A percentile compares a stretch with the other conserved stretches of the same genome.
These are phyloP conservation scores for Fusarium camptoceras DNA, from an alignment of 2,329 filamentous ascomycete genomes.

Conservation along the genomic window DNA sequence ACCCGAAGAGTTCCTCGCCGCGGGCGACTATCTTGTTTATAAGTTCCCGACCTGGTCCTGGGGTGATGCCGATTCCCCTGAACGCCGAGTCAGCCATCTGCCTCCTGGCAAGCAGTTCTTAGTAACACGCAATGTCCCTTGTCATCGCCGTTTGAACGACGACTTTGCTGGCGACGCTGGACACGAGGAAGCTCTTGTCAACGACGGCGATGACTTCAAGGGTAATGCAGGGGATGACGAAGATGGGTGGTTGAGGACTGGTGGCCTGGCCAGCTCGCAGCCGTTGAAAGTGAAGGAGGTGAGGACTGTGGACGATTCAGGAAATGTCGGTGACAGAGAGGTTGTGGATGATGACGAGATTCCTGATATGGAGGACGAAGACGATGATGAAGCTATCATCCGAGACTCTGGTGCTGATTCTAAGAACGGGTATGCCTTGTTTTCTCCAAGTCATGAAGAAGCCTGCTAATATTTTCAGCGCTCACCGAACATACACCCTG, in stretches of 20 bases:
- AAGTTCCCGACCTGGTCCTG: slow-evolving; percentile 99
- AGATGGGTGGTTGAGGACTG: slow-evolving; percentile 92
- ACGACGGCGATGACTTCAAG: slow-evolving; percentile 76
- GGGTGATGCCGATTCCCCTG: slow-evolving; percentile 86
- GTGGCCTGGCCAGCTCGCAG: slow-evolving; percentile 79
- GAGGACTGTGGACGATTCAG: slow-evolving; percentile 87
- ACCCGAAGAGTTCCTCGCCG: slow-evolving; percentile 94
- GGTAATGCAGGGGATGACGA: slow-evolving; percentile 68
- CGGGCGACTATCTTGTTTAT: slow-evolving; percentile 97
- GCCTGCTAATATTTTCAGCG: slow-evolving; percentile 61
- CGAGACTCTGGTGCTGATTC: slow-evolving; percentile 70
- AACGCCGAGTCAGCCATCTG: slow-evolving; percentile 82
- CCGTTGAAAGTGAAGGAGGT: slow-evolving; percentile 84
- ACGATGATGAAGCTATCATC: slow-evolving; percentile 97
- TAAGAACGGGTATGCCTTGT: slow-evolving; percentile 57
- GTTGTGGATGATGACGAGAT: slow-evolving; percentile 83
- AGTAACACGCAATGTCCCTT: slow-evolving; percentile 93
- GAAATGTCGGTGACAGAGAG: slow-evolving; percentile 82
- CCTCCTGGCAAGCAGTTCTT: slow-evolving; percentile 94
- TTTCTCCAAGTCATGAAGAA: neutral
- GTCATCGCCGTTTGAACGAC: slow-evolving; percentile 89
- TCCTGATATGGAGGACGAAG: slow-evolving; percentile 98
- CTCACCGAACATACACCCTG: slow-evolving; percentile 92
- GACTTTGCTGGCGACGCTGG: slow-evolving; percentile 92
- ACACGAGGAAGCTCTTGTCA: slow-evolving; percentile 86